A percentile compares a stretch with the other conserved stretches of the same genome.
Evolutionary conservation across 2,329 filamentous ascomycete species (phyloP).

Genomic region (Aaosphaeria arxii): DNA sequence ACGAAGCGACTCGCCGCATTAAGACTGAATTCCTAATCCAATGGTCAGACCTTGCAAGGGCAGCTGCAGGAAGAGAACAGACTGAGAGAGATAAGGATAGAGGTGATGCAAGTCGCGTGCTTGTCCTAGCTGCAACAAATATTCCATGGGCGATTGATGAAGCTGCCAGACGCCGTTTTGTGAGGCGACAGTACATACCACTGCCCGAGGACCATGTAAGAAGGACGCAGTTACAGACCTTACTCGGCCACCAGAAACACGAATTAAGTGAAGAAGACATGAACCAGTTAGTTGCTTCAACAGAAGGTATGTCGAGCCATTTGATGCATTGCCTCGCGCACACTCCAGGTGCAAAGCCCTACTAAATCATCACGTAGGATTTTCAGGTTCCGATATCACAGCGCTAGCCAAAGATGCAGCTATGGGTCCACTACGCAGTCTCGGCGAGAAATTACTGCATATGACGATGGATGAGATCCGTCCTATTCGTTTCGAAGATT

Average conservation of each 20-base stretch:
- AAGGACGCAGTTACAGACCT: slow-evolving; percentile 70
- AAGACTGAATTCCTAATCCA: slow-evolving; percentile 98
- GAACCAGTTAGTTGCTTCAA: slow-evolving; percentile 69
- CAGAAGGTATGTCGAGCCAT: slow-evolving; percentile 65
- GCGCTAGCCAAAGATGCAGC: slow-evolving; percentile 95
- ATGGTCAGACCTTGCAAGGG: slow-evolving; percentile 91
- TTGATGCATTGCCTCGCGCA: not conserved
- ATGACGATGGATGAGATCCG: slow-evolving; percentile 95
- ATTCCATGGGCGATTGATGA: slow-evolving; percentile 98
- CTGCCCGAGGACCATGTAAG: slow-evolving; percentile 82
- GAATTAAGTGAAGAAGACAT: slow-evolving; percentile 71
- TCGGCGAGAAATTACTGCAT: slow-evolving; percentile 83
- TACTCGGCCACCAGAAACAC: slow-evolving; percentile 87
- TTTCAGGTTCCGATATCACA: slow-evolving; percentile 95
- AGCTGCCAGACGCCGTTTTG: slow-evolving; percentile 85
- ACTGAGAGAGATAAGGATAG: slow-evolving; percentile 63
- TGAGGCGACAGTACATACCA: slow-evolving; percentile 92
- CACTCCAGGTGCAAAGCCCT: not conserved
- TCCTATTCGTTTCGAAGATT: slow-evolving; percentile 79
- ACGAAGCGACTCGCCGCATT: slow-evolving; percentile 88
- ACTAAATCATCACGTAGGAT: slow-evolving; percentile 57
- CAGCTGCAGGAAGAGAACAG: slow-evolving; percentile 79
- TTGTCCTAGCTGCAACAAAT: slow-evolving; percentile 94
- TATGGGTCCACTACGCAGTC: slow-evolving; percentile 88
- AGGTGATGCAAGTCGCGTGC: slow-evolving; percentile 81